These are phyloP conservation scores for Pseudogymnoascus pannorum DNA, from an alignment of 2,329 filamentous ascomycete species.

Conservation along the genomic window DNA sequence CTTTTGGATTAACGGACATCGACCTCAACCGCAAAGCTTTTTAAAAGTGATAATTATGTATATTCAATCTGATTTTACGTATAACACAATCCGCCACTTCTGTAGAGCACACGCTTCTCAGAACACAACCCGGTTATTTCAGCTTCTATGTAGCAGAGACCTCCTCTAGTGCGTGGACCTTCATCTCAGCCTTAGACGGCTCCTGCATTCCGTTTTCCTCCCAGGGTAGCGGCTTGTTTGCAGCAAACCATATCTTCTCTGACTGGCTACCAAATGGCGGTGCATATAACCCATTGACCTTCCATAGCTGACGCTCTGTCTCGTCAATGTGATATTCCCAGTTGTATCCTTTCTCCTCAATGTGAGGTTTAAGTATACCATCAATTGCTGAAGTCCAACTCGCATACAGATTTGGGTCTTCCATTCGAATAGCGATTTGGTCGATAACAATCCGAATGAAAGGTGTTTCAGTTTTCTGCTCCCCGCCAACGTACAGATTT, in stretches of 20 bases:
- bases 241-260: slow-evolving; percentile 29
- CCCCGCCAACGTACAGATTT: slow-evolving; percentile 29
- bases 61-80: no score
- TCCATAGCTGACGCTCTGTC: slow-evolving; percentile 38
- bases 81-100: no score
- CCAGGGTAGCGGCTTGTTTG: slow-evolving; percentile 10
- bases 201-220: background rate
- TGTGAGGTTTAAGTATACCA: slow-evolving; percentile 31
- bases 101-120: no score
- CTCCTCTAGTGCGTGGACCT: no score
- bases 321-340: slow-evolving; percentile 39
- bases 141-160: no score
- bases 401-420: slow-evolving; percentile 18
- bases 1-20: no score
- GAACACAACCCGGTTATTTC: no score
- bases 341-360: slow-evolving; percentile 36
- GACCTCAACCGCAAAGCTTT: no score
- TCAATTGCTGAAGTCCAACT: background rate
- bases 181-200: no score
- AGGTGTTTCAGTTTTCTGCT: slow-evolving; percentile 22
- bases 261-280: slow-evolving; percentile 31
- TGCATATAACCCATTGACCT: slow-evolving; percentile 34
- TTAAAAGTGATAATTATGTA: no score
- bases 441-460: slow-evolving; percentile 32
- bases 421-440: slow-evolving; percentile 21